phyloP scores from a whole-genome alignment of 495 filamentous ascomycete species.

The Penicillium verhagenii region DNA sequence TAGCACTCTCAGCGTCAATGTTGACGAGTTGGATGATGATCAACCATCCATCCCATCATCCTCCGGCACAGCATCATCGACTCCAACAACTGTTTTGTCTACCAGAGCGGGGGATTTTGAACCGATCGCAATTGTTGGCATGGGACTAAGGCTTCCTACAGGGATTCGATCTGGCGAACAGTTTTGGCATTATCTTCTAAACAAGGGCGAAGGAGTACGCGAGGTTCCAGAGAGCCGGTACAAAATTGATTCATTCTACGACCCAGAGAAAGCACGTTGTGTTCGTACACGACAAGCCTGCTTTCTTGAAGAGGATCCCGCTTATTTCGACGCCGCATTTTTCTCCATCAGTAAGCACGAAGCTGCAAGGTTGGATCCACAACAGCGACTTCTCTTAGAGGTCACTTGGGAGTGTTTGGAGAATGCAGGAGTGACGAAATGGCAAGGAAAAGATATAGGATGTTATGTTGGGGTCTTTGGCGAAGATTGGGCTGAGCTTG shows the following conservation, averaged over 20 bases:
- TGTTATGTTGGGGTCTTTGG: conserved; percentile 49
- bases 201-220: too few relatives aligned
- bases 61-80: too few relatives aligned
- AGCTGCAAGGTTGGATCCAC: conserved; percentile 54
- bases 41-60: too few relatives aligned
- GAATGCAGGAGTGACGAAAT: conserved; percentile 43
- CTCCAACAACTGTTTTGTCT: too few relatives aligned
- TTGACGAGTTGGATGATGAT: too few relatives aligned
- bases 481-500: conserved; percentile 31
- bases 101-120: too few relatives aligned
- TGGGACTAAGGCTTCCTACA: too few relatives aligned
- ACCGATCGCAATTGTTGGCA: too few relatives aligned
- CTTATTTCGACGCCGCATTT: conserved; percentile 26
- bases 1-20: too few relatives aligned
- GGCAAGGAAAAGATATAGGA: conserved; percentile 42
- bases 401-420: conserved; percentile 39
- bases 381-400: conserved; percentile 57
- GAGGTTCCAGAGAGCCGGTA: conserved; percentile 37
- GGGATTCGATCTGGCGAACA: too few relatives aligned
- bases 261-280: background rate
- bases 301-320: conserved; percentile 46
- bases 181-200: too few relatives aligned
- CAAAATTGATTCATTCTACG: conserved; percentile 33
- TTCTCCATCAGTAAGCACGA: conserved; percentile 43
- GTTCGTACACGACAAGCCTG: conserved; percentile 16